A percentile compares a stretch with the other conserved stretches of the same genome.
These are phyloP conservation scores for Dothideomycetes sp. DNA, from an alignment of 2,329 filamentous ascomycete genomes.

Conservation along the genomic window DNA sequence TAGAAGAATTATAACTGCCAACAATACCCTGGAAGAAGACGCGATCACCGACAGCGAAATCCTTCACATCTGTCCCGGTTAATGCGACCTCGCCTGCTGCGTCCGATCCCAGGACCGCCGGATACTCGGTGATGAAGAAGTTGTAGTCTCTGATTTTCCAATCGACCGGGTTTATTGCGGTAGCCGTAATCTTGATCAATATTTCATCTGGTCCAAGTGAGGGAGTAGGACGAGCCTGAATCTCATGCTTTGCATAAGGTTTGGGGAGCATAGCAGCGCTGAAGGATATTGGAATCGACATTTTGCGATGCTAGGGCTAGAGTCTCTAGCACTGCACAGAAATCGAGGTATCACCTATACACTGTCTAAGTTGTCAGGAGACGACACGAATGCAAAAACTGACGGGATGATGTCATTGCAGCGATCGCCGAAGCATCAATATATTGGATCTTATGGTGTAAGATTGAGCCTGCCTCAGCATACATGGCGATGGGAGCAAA, in stretches of 20 bases:
- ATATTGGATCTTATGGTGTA: too few species aligned
- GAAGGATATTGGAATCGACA: too few species aligned
- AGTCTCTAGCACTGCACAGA: too few species aligned
- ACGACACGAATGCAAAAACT: too few species aligned
- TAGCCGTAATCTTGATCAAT: neutral
- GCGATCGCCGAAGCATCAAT: too few species aligned
- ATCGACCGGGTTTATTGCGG: constrained; percentile 2
- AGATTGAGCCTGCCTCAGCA: too few species aligned
- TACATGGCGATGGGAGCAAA: too few species aligned
- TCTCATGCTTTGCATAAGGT: constrained; percentile 6
- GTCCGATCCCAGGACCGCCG: constrained; percentile 1
- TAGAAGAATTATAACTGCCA: neutral
- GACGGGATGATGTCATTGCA: too few species aligned
- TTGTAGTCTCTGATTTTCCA: constrained; percentile 3
- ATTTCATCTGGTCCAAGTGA: neutral
- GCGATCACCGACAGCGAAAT: neutral
- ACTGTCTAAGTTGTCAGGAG: too few species aligned
- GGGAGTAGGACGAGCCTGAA: neutral
- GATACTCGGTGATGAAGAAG: neutral
- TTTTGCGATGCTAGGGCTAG: too few species aligned
- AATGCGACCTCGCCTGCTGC: neutral
- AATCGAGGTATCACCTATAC: too few species aligned
- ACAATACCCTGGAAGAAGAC: constrained; percentile 1
- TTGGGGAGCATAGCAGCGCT: constrained; percentile 19
- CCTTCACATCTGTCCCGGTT: constrained; percentile 1